Evolutionary conservation across 2,329 filamentous ascomycete species (phyloP).

Genomic region (Pseudocercospora crystallina): DNA sequence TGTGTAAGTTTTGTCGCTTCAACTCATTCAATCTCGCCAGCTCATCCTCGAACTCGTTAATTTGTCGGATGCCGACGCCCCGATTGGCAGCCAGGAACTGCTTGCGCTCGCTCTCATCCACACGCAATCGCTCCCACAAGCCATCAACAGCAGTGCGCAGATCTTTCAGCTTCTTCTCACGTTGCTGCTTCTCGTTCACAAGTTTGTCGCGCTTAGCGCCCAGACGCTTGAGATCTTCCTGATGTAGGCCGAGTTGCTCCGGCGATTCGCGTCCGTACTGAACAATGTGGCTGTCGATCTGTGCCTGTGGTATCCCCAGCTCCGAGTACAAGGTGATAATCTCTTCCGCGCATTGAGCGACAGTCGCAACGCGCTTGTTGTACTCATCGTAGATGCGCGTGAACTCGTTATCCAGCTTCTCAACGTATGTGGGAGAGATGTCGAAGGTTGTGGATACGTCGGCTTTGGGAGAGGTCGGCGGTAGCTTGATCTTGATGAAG

Average conservation of each 20-base stretch:
- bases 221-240: conserved; percentile 76
- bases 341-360: conserved; percentile 73
- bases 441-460: conserved; percentile 82
- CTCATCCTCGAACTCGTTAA: conserved; percentile 96
- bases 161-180: conserved; percentile 76
- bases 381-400: conserved; percentile 96
- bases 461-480: conserved; percentile 75
- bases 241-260: conserved; percentile 89
- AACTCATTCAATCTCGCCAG: conserved; percentile 81
- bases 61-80: conserved; percentile 84
- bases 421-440: conserved; percentile 85
- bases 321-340: conserved; percentile 96
- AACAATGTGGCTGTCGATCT: conserved; percentile 84
- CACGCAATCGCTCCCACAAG: conserved; percentile 83
- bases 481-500: conserved; percentile 82
- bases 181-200: conserved; percentile 80
- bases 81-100: conserved; percentile 83
- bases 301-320: conserved; percentile 87
- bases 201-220: conserved; percentile 76
- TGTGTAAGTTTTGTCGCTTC: conserved; percentile 89
- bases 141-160: conserved; percentile 75
- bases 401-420: conserved; percentile 85
- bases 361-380: conserved; percentile 72
- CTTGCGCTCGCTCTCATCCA: conserved; percentile 81
- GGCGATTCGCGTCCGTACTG: conserved; percentile 87